phyloP scores from a whole-genome alignment of 345 rosid species.

The Syzygium jambos region DNA sequence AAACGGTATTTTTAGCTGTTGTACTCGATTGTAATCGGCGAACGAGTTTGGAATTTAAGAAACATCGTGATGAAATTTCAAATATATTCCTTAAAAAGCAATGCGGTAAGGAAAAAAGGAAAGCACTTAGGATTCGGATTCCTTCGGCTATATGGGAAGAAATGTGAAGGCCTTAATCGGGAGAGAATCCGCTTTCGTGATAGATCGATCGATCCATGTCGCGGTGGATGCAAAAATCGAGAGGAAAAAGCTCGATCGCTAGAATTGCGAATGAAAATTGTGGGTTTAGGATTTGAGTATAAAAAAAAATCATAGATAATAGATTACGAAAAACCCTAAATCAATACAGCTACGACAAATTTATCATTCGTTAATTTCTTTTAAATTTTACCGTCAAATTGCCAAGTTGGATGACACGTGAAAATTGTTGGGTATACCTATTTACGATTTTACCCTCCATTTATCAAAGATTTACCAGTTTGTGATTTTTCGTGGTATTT shows the following conservation, averaged over 20 bases:
- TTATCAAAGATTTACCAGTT: no score
- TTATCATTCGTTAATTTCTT: no score
- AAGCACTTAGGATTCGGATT: not conserved
- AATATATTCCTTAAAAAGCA: not conserved
- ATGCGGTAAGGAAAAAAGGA: not conserved
- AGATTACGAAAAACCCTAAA: no score
- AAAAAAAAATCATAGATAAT: not conserved
- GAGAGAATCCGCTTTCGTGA: not conserved
- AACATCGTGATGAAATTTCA: not conserved
- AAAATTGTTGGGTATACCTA: no score
- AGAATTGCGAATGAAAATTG: not conserved
- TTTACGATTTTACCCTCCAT: no score
- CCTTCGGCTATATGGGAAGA: not conserved
- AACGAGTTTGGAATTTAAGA: not conserved
- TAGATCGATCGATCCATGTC: not conserved
- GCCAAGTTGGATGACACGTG: no score
- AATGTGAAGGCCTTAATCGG: accelerated
- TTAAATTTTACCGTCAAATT: no score
- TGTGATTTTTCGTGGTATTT: no score
- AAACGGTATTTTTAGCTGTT: not conserved
- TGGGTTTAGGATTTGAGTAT: not conserved
- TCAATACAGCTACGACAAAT: no score
- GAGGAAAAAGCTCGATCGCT: not conserved
- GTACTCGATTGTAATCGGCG: not conserved
- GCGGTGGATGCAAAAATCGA: not conserved